Evolutionary conservation across 75 land plant genomes (phyloP), one percentile per base, ranked within the genome.

Genomic region (Cunninghamia lanceolata): DNA sequence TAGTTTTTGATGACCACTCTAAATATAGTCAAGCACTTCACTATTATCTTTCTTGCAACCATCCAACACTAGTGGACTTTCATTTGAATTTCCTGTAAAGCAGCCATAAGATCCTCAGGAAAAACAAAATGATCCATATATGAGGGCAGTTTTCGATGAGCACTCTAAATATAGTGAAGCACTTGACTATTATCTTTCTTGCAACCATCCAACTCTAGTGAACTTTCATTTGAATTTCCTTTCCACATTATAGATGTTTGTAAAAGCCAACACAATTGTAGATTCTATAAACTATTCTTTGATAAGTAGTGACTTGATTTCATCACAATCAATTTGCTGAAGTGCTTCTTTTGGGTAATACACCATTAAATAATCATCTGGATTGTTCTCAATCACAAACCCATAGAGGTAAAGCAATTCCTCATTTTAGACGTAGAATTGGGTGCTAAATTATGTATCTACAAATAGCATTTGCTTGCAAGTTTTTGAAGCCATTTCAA

Each of bases 291-390:
- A 34, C 99, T 95, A 94, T 68, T 85, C 85, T 86, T 91, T 88
- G 85, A 96, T 91, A 42, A 96, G 94, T 88, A 89, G 89, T 15
- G 50, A 73, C 84, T 95, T 96, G 59, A 87, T 43, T 15, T 94
- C 96, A 76, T 89, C 82, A 80, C 88, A 90, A 36, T 89, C 90
- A 38, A 87, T 85, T 43, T 78, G 84, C 54, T 93, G 87, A 75
- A 96, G 80, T 25, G 95, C 94, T 77, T 96, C 95, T 16, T 87
- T 85, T 8, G 99, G 99, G 90, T 95, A 96, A 90, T 96, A 94
- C 52, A 96, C 89, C 99, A 45, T 45, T 45, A 45, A 45, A 45
- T 45, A 45, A 45, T 45, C 46, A 45, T 45, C 46, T 45, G 46
- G 5, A 45, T 45, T 45, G 46, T 45, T 45, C 46, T 45, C 46